Evolutionary conservation across 805 yeast genomes (phyloP).

Genomic region (Sungouiozyma ichnusensis): DNA sequence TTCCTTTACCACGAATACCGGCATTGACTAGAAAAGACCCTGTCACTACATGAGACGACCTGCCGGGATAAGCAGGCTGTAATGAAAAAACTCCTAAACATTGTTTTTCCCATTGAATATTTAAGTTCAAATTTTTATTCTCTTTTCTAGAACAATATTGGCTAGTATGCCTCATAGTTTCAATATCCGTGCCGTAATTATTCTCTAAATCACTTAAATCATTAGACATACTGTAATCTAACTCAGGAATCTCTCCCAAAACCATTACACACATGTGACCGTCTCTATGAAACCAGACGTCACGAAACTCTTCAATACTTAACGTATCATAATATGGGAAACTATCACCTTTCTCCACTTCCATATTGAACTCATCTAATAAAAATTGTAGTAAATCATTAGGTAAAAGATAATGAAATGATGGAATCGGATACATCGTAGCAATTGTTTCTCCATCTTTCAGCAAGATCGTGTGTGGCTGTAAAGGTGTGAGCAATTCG

Average conservation of each 20-base stretch:
- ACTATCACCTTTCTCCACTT: conserved; percentile 79
- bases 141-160: conserved; percentile 22
- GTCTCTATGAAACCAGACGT: conserved; percentile 64
- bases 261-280: conserved; percentile 45
- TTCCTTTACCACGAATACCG: conserved; percentile 85
- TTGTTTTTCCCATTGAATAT: conserved; percentile 80
- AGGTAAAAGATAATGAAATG: conserved; percentile 52
- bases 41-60: conserved; percentile 88
- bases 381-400: conserved; percentile 67
- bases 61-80: conserved; percentile 84
- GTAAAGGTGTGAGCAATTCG: conserved; percentile 15
- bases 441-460: conserved; percentile 90
- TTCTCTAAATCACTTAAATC: conserved; percentile 11
- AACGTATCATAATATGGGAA: conserved; percentile 77
- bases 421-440: conserved; percentile 76
- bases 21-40: conserved; percentile 85
- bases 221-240: conserved; percentile 29
- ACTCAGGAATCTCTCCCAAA: conserved; percentile 60
- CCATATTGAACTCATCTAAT: conserved; percentile 89
- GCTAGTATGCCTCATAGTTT: conserved; percentile 4
- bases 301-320: conserved; percentile 63
- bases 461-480: conserved; percentile 64
- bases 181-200: conserved; percentile 13
- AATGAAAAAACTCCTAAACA: conserved; percentile 82
- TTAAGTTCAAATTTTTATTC: conserved; percentile 19